phyloP scores from a whole-genome alignment of 208 protist genomes.

The Trichomonas vaginalis region DNA sequence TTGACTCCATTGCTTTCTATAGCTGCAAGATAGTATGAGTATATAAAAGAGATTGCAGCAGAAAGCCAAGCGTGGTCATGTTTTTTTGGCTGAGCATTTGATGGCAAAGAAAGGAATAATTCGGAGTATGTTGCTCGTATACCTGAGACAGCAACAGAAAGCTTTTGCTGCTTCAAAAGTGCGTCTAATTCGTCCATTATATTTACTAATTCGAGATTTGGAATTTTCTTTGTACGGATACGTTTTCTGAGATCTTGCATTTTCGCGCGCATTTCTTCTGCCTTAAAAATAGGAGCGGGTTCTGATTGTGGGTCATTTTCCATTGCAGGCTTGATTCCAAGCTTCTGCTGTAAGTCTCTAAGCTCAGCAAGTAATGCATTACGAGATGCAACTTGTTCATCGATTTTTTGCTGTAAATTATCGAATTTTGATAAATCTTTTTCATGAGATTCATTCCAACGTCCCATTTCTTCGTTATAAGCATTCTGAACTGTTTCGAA shows the following conservation, averaged over 20 bases:
- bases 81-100: background rate
- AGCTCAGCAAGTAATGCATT: background rate
- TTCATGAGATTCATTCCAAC: background rate
- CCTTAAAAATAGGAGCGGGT: background rate
- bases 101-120: background rate
- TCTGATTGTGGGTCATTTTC: background rate
- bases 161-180: background rate
- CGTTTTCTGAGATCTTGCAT: background rate
- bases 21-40: background rate
- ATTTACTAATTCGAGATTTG: background rate
- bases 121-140: background rate
- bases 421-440: slow-evolving; percentile 1
- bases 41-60: background rate
- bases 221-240: background rate
- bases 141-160: background rate
- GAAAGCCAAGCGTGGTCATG: background rate
- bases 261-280: background rate
- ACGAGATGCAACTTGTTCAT: background rate
- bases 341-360: background rate
- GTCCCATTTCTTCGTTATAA: background rate
- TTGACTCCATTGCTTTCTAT: background rate
- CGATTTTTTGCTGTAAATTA: background rate
- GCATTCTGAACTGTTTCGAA: background rate
- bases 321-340: background rate
- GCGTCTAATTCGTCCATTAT: background rate